A percentile compares a stretch with the other conserved stretches of the same genome.
phyloP scores from a whole-genome alignment of 805 yeast genomes.

The Candida manassasensis region DNA sequence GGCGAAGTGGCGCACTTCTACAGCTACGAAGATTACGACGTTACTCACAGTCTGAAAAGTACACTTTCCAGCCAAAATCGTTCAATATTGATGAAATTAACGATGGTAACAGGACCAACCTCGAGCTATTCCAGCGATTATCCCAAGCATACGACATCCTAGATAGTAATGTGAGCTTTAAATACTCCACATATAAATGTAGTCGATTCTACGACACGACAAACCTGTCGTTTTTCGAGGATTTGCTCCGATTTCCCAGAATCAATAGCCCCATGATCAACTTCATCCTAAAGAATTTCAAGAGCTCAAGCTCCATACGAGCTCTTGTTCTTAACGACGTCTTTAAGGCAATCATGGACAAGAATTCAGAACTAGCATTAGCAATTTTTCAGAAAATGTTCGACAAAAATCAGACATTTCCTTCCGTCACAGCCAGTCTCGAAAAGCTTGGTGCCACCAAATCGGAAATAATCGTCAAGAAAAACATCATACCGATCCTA shows the following conservation, averaged over 20 bases:
- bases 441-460: neutral
- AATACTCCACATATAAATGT: constrained; percentile 13
- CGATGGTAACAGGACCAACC: neutral
- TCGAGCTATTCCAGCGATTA: constrained; percentile 10
- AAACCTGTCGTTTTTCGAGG: constrained; percentile 14
- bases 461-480: neutral
- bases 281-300: constrained; percentile 12
- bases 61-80: neutral
- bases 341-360: constrained; percentile 6
- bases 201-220: constrained; percentile 10
- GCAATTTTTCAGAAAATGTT: constrained; percentile 7
- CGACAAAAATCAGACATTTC: neutral
- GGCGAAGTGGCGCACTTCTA: neutral
- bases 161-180: constrained; percentile 8
- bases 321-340: constrained; percentile 17
- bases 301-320: constrained; percentile 16
- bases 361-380: constrained; percentile 9
- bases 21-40: neutral
- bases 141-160: constrained; percentile 14
- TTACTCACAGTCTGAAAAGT: neutral
- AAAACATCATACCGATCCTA: no score
- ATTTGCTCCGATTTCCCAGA: constrained; percentile 16
- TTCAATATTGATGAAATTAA: neutral
- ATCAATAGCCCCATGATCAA: constrained; percentile 15
- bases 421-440: neutral